A percentile compares a stretch with the other conserved stretches of the same genome.
Conservation (phyloP, 75 land plant species). For the Isoetes taiwanensis region DNA sequence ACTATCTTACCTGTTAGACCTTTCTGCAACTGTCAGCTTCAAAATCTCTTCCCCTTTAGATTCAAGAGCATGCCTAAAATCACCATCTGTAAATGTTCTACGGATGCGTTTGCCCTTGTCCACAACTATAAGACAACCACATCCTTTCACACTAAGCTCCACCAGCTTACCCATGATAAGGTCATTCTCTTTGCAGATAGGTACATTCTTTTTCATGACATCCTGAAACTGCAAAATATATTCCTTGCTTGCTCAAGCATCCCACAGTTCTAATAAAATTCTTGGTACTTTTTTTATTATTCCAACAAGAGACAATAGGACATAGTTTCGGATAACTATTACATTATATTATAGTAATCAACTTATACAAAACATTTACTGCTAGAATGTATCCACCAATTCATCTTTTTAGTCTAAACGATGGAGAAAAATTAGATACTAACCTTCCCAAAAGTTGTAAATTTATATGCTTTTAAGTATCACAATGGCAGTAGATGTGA, state of each 20-base stretch:
- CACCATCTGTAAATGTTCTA: conserved; percentile 4
- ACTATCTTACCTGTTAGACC: background rate
- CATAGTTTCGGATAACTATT: too few species aligned
- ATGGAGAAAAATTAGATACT: too few species aligned
- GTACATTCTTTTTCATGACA: conserved; percentile 1
- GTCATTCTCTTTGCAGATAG: conserved; percentile 1
- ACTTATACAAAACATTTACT: too few species aligned
- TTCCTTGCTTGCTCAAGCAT: too few species aligned
- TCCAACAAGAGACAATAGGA: too few species aligned
- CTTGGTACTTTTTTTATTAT: too few species aligned
- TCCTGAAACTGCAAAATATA: background rate
- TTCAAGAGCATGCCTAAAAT: background rate
- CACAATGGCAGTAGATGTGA: conserved; percentile 1
- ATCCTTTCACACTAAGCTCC: background rate
- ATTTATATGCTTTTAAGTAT: too few species aligned
- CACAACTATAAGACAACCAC: conserved; percentile 1
- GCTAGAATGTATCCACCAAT: too few species aligned
- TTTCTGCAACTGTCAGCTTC: conserved; percentile 5
- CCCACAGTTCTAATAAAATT: too few species aligned
- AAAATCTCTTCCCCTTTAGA: conserved; percentile 1
- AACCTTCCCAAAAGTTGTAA: too few species aligned
- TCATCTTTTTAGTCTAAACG: too few species aligned
- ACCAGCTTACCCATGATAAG: background rate
- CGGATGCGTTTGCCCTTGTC: background rate
- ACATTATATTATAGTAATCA: too few species aligned